phyloP scores from a whole-genome alignment of 495 filamentous ascomycete genomes.

The Aspergillus hancockii region DNA sequence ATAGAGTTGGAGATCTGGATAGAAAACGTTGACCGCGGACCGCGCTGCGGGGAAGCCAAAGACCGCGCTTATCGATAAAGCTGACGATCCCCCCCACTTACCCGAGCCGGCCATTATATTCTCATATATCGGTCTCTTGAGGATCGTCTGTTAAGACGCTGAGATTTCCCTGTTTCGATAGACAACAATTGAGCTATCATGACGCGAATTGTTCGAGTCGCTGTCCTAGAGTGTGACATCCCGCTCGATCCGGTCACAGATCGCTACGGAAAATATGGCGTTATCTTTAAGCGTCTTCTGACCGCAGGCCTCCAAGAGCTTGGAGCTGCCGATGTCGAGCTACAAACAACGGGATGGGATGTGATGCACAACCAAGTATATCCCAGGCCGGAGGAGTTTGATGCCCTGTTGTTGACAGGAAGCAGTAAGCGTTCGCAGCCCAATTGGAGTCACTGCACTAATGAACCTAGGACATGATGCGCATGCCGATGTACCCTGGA shows the following conservation, averaged over 20 bases:
- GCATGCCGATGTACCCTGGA: conserved; percentile 71
- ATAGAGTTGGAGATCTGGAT: not conserved
- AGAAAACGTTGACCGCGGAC: conserved; percentile 21
- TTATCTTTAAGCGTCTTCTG: conserved; percentile 69
- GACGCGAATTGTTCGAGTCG: conserved; percentile 57
- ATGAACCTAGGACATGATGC: conserved; percentile 48
- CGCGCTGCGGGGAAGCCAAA: conserved; percentile 25
- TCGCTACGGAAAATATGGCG: conserved; percentile 69
- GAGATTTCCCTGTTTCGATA: not conserved
- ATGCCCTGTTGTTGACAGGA: conserved; percentile 76
- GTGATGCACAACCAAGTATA: conserved; percentile 59
- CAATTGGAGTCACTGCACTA: not conserved
- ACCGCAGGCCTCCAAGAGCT: conserved; percentile 42
- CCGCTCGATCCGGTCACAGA: conserved; percentile 55
- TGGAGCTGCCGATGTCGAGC: conserved; percentile 24
- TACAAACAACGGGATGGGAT: conserved; percentile 63
- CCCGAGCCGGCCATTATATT: not conserved
- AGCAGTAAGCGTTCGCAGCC: conserved; percentile 48
- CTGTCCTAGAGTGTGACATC: conserved; percentile 78
- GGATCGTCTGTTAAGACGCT: not conserved
- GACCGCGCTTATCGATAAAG: conserved; percentile 27
- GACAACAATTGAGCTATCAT: conserved; percentile 11
- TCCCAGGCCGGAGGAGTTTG: conserved; percentile 65
- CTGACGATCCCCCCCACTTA: not conserved
- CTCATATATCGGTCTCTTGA: too few relatives aligned